Base-by-base conservation (phyloP, 805 yeast genomes). In the Saturnispora halmiae region DNA sequence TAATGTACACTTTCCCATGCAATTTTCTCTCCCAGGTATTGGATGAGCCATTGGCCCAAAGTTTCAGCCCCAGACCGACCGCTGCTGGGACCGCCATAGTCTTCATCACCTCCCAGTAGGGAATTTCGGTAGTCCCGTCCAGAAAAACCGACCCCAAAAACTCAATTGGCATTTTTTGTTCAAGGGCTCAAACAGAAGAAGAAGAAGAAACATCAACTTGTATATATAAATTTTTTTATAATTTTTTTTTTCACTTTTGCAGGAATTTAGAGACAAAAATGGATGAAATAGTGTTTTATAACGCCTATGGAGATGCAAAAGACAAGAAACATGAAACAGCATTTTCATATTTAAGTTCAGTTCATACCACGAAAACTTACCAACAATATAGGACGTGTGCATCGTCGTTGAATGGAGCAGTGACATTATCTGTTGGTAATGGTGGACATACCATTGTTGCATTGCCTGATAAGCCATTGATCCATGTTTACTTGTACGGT, bases 11-110 rank as follows among this genome's bases (percentile, higher is more conserved):
- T 53, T 79, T 77, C 1, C 97, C 96, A 55, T 92, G 95, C 56
- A 90, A 61, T 48, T 87, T 88, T 45, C 96, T 70, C 46, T 85
- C 95, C 95, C 96, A 90, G 0, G 87, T 82, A 61, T 90, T 92
- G 16, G 72, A 50, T 1, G 83, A 60, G 9, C 98, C 98, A 27
- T 80, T 73, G 52, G 82, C 78, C 63, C 82, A 85, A 56, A 74
- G 75, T 57, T 90, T 90, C 32, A 77, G 38, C 1, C 70, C 70
- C 0, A 64, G 70, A 0, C 72, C 53, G 0, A 60, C 61, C 0
- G 69, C 62, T 0, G 73, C 53, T 3, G 68, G 63, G 0, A 95
- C 94, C 0, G 70, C 79, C 47, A 72, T 76, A 6, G 53, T 51
- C 47, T 72, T 75, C 41, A 85, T 58, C 39, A 71, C 62, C 3